Evolutionary conservation across 139 green algal species (phyloP).

Genomic region (Coelastrella sp.): DNA sequence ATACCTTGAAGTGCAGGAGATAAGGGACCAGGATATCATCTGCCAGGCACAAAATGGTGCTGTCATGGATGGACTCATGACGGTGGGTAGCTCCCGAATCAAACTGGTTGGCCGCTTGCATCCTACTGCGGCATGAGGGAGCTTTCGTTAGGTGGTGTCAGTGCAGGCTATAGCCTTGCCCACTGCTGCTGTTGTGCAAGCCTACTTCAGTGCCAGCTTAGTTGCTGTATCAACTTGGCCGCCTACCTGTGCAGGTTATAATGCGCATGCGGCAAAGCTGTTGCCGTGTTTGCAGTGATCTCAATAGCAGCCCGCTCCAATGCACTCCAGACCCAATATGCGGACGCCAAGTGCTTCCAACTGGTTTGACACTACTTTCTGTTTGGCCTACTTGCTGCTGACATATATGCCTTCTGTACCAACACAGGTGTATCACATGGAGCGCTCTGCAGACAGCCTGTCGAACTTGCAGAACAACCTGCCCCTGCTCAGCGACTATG

Average conservation of each 20-base stretch:
- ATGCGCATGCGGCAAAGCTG: not conserved
- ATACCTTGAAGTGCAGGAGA: conserved; percentile 71
- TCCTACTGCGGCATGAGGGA: not conserved
- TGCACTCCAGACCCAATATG: too few relatives aligned
- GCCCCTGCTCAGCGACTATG: conserved; percentile 81
- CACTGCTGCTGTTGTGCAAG: too few relatives aligned
- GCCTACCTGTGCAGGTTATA: too few relatives aligned
- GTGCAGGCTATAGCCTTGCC: not conserved
- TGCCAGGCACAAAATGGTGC: conserved; percentile 74
- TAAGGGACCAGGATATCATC: conserved; percentile 70
- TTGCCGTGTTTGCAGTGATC: not conserved
- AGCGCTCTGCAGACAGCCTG: conserved; percentile 38
- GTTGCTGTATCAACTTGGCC: too few relatives aligned
- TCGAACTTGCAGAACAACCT: conserved; percentile 77
- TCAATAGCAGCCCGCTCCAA: too few relatives aligned
- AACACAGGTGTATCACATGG: conserved; percentile 46
- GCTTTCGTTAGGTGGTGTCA: not conserved
- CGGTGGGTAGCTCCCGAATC: conserved; percentile 58
- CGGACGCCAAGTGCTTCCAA: too few relatives aligned
- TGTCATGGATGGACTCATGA: conserved; percentile 82
- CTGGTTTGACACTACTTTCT: too few relatives aligned
- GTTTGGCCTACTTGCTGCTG: not conserved
- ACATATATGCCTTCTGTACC: not conserved
- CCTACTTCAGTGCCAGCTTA: too few relatives aligned
- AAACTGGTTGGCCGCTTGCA: too few relatives aligned